Conservation (phyloP, 1,284 basidiomycete species). For the Porodaedalea pini region DNA sequence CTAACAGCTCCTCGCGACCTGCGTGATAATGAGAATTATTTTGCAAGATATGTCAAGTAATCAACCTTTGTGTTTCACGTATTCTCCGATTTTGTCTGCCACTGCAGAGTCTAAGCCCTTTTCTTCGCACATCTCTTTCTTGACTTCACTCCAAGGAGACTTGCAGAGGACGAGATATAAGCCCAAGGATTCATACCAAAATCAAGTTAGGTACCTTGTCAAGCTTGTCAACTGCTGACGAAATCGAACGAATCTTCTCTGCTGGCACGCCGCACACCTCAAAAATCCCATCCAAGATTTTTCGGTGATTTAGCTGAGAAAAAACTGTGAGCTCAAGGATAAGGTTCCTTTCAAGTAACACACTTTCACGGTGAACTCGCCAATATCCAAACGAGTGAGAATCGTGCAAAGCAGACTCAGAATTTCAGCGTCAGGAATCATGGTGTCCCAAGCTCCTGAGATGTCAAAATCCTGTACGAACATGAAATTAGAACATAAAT, state of each 20-base stretch:
- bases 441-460: slow-evolving; percentile 88
- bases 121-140: slow-evolving; percentile 94
- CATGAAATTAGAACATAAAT: slow-evolving; percentile 26
- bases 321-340: not conserved
- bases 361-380: slow-evolving; percentile 93
- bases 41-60: not conserved
- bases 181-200: not conserved
- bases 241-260: slow-evolving; percentile 93
- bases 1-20: slow-evolving; percentile 81
- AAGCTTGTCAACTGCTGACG: slow-evolving; percentile 96
- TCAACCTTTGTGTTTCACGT: slow-evolving; percentile 89
- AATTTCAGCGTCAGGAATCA: slow-evolving; percentile 96
- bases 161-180: slow-evolving; percentile 29
- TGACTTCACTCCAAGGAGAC: slow-evolving; percentile 89
- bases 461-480: slow-evolving; percentile 89
- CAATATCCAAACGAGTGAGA: slow-evolving; percentile 81
- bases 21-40: slow-evolving; percentile 6
- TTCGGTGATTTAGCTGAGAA: slow-evolving; percentile 88
- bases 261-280: slow-evolving; percentile 92
- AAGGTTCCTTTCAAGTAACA: slow-evolving; percentile 19
- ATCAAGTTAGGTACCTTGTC: slow-evolving; percentile 69
- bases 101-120: slow-evolving; percentile 84
- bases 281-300: slow-evolving; percentile 97
- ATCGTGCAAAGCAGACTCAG: slow-evolving; percentile 83
- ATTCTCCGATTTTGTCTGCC: slow-evolving; percentile 95